Evolutionary conservation across 2,329 filamentous ascomycete species (phyloP).

Genomic region (Penicillium thymicola): DNA sequence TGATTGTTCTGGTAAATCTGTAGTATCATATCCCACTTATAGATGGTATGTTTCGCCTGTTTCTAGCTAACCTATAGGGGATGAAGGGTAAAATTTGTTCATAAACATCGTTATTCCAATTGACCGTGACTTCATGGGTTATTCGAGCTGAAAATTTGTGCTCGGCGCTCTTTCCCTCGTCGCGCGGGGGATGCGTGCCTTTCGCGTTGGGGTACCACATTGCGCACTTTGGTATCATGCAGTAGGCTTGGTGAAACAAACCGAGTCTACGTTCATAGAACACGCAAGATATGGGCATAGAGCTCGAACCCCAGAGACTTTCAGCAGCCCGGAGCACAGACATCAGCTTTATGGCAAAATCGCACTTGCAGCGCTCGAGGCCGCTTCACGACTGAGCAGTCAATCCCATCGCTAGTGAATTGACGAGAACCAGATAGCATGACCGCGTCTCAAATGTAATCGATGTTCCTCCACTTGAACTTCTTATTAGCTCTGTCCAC

Average conservation of each 20-base stretch:
- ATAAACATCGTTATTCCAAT: neutral
- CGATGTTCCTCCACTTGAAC: constrained; percentile 79
- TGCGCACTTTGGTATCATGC: too few species aligned
- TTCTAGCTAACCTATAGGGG: neutral
- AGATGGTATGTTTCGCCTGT: neutral
- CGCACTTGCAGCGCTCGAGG: neutral
- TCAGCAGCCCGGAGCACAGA: too few species aligned
- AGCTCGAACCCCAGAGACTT: too few species aligned
- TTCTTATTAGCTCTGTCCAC: constrained; percentile 86
- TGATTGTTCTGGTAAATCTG: neutral
- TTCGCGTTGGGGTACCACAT: neutral
- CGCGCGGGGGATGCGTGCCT: neutral
- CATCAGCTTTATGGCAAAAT: too few species aligned
- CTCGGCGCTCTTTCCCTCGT: neutral
- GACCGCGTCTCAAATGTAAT: constrained; percentile 59
- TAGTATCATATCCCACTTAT: neutral
- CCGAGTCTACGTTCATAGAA: neutral
- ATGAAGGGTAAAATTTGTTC: neutral
- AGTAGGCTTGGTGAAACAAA: neutral
- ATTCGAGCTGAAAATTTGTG: neutral
- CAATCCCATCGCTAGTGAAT: neutral
- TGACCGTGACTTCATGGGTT: neutral
- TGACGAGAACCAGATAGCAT: neutral
- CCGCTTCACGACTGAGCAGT: neutral
- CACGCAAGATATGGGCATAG: too few species aligned